Evolutionary conservation across 1,139 yeast genomes (phyloP).

Genomic region (Fermentozyma sake): DNA sequence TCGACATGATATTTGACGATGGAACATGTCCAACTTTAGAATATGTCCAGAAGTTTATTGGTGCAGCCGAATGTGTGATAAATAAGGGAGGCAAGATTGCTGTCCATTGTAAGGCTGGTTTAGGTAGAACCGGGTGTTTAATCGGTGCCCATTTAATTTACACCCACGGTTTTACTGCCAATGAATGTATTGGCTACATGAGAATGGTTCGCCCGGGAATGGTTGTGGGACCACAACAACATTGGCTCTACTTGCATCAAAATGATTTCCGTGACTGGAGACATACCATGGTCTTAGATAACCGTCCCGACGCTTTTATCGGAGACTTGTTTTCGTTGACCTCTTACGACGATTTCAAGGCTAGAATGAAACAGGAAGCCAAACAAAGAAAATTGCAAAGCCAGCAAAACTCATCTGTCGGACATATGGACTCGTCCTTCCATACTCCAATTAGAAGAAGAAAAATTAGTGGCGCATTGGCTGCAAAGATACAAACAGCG

Average conservation of each 20-base stretch:
- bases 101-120: slow-evolving; percentile 96
- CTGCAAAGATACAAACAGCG: slow-evolving; percentile 64
- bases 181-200: slow-evolving; percentile 94
- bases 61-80: slow-evolving; percentile 89
- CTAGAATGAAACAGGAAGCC: slow-evolving; percentile 43
- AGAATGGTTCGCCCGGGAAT: slow-evolving; percentile 95
- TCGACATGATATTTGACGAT: slow-evolving; percentile 95
- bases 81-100: slow-evolving; percentile 87
- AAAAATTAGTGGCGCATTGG: slow-evolving; percentile 65
- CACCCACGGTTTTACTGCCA: slow-evolving; percentile 95
- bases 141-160: slow-evolving; percentile 96
- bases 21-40: slow-evolving; percentile 97
- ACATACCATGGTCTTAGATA: slow-evolving; percentile 82
- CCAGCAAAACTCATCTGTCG: slow-evolving; percentile 25
- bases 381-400: slow-evolving; percentile 38
- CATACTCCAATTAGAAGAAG: slow-evolving; percentile 74
- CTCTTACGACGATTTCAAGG: slow-evolving; percentile 49
- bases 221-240: slow-evolving; percentile 99
- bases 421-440: slow-evolving; percentile 43
- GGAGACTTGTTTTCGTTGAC: slow-evolving; percentile 78
- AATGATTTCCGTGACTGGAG: slow-evolving; percentile 96
- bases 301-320: slow-evolving; percentile 62
- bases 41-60: slow-evolving; percentile 85
- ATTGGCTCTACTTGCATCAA: slow-evolving; percentile 95
- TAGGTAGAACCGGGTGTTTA: slow-evolving; percentile 95